A percentile compares a stretch with the other conserved stretches of the same genome.
phyloP scores from a whole-genome alignment of 352 stramenopile species.

The Globisporangium yorkense region DNA sequence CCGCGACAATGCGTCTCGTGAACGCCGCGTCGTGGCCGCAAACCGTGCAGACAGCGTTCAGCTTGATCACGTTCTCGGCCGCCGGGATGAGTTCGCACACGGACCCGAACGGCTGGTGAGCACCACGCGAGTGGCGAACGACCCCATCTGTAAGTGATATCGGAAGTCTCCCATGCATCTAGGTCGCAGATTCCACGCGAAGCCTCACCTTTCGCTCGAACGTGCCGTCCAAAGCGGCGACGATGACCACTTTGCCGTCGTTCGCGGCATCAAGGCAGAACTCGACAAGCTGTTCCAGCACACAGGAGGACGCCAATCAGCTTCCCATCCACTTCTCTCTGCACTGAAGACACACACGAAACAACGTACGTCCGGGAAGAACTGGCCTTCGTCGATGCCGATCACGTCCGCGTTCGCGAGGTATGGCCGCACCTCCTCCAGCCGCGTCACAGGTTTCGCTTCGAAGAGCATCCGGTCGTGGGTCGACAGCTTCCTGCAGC shows the following conservation, averaged over 20 bases:
- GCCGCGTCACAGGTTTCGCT: constrained; percentile 47
- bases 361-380: constrained; percentile 65
- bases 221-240: constrained; percentile 65
- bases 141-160: neutral
- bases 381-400: constrained; percentile 84
- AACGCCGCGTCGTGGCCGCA: constrained; percentile 79
- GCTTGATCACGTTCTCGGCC: constrained; percentile 77
- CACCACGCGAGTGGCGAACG: neutral
- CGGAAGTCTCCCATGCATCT: neutral
- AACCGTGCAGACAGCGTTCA: constrained; percentile 79
- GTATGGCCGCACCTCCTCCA: constrained; percentile 47
- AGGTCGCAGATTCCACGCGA: no score
- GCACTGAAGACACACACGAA: neutral
- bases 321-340: neutral
- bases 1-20: constrained; percentile 60
- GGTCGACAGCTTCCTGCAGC: constrained; percentile 54
- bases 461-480: constrained; percentile 74
- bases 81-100: constrained; percentile 68
- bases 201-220: constrained; percentile 60
- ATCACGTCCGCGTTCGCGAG: constrained; percentile 78
- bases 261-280: constrained; percentile 71
- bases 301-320: neutral
- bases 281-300: constrained; percentile 44
- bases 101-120: constrained; percentile 51
- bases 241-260: constrained; percentile 73